Evolutionary conservation across 2,329 filamentous ascomycete species (phyloP).

Genomic region (Tolypocladium nubicola): DNA sequence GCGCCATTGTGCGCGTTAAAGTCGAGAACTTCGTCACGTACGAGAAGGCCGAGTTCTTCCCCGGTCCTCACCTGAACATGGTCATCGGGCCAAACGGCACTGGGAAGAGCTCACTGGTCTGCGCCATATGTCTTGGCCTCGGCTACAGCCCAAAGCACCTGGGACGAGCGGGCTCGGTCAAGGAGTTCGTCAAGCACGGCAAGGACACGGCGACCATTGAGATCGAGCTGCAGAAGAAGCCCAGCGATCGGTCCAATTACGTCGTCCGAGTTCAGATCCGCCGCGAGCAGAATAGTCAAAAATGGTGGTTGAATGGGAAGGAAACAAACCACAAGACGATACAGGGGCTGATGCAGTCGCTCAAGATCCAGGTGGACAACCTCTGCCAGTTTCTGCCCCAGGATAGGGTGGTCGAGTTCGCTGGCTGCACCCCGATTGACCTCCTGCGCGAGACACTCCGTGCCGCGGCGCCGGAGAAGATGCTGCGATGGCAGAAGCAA

Average conservation of each 20-base stretch:
- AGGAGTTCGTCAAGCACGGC: constrained; percentile 91
- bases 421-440: constrained; percentile 69
- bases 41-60: constrained; percentile 79
- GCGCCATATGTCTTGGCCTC: constrained; percentile 87
- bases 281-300: constrained; percentile 69
- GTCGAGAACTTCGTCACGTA: constrained; percentile 93
- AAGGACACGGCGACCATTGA: constrained; percentile 70
- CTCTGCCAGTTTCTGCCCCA: constrained; percentile 95
- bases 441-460: constrained; percentile 78
- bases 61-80: constrained; percentile 93
- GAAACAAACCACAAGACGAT: constrained; percentile 53
- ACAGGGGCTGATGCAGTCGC: constrained; percentile 52
- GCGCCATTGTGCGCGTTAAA: constrained; percentile 79
- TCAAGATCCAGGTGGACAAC: constrained; percentile 94
- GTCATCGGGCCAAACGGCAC: constrained; percentile 98
- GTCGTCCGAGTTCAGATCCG: constrained; percentile 68
- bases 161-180: constrained; percentile 72
- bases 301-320: constrained; percentile 68
- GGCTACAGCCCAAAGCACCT: constrained; percentile 76
- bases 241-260: constrained; percentile 52
- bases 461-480: constrained; percentile 73
- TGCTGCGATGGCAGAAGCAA: constrained; percentile 66
- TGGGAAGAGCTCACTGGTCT: constrained; percentile 94
- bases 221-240: constrained; percentile 70
- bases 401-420: constrained; percentile 91